A percentile compares a stretch with the other conserved stretches of the same genome.
Evolutionary conservation across 371 early-diverging fungal genomes (phyloP).

Genomic region (Mucor mucedo): DNA sequence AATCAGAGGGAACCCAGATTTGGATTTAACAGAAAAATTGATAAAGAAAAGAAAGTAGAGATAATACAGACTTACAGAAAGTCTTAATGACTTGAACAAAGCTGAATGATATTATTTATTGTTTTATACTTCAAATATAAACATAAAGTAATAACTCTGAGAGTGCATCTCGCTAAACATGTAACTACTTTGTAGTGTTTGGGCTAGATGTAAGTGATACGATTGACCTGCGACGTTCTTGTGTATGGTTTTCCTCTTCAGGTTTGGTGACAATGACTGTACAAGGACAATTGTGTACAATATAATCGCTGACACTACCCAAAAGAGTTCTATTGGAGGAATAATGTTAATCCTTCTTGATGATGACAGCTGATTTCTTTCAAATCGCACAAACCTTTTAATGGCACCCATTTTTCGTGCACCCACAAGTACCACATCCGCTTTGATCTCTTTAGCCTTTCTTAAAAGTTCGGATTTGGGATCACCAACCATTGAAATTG

Average conservation of each 20-base stretch:
- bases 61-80: not conserved
- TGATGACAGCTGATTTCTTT: not conserved
- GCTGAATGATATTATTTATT: not conserved
- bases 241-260: slow-evolving; percentile 16
- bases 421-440: slow-evolving; percentile 64
- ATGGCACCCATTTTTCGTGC: slow-evolving; percentile 60
- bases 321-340: slow-evolving; percentile 43
- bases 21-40: too few relatives aligned
- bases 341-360: not conserved
- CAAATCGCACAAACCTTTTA: slow-evolving; percentile 38
- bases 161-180: too few relatives aligned
- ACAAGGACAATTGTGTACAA: slow-evolving; percentile 56
- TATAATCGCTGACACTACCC: slow-evolving; percentile 63
- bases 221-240: slow-evolving; percentile 31
- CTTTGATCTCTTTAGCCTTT: slow-evolving; percentile 55
- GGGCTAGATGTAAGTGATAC: slow-evolving; percentile 19
- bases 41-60: too few relatives aligned
- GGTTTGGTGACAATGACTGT: slow-evolving; percentile 53
- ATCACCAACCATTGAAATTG: slow-evolving; percentile 65
- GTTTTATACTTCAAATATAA: too few relatives aligned
- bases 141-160: too few relatives aligned
- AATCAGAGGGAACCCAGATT: too few relatives aligned
- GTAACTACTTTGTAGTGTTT: slow-evolving; percentile 17
- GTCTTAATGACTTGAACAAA: not conserved
- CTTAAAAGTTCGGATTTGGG: slow-evolving; percentile 60